Evolutionary conservation across 768 basidiomycete genomes (phyloP), one percentile per base, ranked within the genome.

Genomic region (Tricholoma hemisulphureum): DNA sequence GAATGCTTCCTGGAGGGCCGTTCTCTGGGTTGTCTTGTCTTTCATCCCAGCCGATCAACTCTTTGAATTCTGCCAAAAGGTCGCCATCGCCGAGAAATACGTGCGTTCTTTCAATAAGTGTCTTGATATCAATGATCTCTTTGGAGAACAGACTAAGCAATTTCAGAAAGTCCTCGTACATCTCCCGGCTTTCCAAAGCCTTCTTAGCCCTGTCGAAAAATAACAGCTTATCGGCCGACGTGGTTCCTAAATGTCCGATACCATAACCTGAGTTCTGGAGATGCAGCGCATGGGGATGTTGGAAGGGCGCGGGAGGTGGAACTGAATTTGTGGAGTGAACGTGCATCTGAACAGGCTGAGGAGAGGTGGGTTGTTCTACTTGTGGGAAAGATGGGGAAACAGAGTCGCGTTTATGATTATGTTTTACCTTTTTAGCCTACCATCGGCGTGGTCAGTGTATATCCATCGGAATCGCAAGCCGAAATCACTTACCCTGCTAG

Each of bases 141-240:
- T 88, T 90, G 14, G 92, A 88, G 73, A 91, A 99, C 50, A 98
- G 80, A 68, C 86, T 89, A 52, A 98, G 81, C 24, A 98, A 79
- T 75, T 96, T 98, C 66, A 98, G 77, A 72, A 98, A 98, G 63
- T 98, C 96, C 65, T 97, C 94, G 65, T 91, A 93, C 34, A 85
- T 80, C 53, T 89, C 89, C 58, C 84, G 81, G 69, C 78, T 83
- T 67, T 91, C 91, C 7, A 93, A 73, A 0, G 85, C 77, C 62
- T 86, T 88, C 72, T 91, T 96, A 61, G 94, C 91, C 39, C 91
- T 86, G 67, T 98, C 97, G 68, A 98, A 98, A 80, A 98, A 98
- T 11, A 89, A 77, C 29, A 95, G 82, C 67, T 97, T 94, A 59
- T 93, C 90, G 10, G 83, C 80, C 1, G 83, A 70, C 6, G 76